Conservation (phyloP, 2,329 filamentous ascomycete genomes). For the Phialophora verrucosa region DNA sequence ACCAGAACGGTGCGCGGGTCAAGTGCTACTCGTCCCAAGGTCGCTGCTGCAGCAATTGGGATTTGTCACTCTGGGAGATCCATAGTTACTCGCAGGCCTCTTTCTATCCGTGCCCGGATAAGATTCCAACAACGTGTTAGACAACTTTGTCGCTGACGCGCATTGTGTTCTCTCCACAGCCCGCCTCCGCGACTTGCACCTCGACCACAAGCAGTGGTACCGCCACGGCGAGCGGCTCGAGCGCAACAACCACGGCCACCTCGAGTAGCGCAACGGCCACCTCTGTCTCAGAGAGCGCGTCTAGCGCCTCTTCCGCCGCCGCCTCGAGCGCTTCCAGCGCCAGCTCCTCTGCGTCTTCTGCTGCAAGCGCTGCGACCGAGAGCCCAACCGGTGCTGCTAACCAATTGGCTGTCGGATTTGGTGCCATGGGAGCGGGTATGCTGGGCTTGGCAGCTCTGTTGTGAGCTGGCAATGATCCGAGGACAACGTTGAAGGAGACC, state of each 20-base stretch:
- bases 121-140: not conserved
- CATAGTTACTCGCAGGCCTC: no score
- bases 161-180: not conserved
- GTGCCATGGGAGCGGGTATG: constrained; percentile 28
- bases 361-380: constrained; percentile 13
- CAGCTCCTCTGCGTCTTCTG: constrained; percentile 8
- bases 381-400: constrained; percentile 26
- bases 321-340: not conserved
- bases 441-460: constrained; percentile 35
- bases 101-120: no score
- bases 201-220: constrained; percentile 26
- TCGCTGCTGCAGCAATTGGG: no score
- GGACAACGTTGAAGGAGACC: not conserved
- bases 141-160: not conserved
- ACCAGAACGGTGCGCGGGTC: no score
- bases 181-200: constrained; percentile 29
- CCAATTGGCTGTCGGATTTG: constrained; percentile 23
- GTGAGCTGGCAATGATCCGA: constrained; percentile 6
- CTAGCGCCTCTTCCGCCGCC: constrained; percentile 12
- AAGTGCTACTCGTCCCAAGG: no score
- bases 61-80: no score
- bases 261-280: constrained; percentile 24
- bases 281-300: constrained; percentile 17
- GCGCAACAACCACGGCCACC: constrained; percentile 27
- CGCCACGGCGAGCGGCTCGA: constrained; percentile 30